These are phyloP conservation scores for Collybia mongolica DNA, from an alignment of 768 basidiomycete genomes.

Conservation along the genomic window DNA sequence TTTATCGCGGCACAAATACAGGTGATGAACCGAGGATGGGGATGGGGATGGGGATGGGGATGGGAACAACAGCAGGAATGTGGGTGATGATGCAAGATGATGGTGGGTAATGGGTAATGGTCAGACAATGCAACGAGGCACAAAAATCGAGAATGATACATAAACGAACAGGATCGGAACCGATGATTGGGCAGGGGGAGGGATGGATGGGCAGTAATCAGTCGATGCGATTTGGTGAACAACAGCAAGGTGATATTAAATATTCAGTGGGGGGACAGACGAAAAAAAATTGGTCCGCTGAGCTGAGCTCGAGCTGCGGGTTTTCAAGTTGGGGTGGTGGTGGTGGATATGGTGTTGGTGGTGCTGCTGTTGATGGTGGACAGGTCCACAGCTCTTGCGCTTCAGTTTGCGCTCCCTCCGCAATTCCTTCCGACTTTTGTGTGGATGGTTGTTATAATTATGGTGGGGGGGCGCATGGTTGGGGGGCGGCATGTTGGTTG, in stretches of 20 bases:
- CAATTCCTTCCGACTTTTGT: slow-evolving; percentile 63
- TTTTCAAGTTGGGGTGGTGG: slow-evolving; percentile 26
- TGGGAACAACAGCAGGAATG: not conserved
- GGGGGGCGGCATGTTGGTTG: slow-evolving; percentile 34
- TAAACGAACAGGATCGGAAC: not conserved
- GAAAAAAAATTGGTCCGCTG: slow-evolving; percentile 18
- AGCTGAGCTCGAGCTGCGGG: slow-evolving; percentile 17
- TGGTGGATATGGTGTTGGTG: slow-evolving; percentile 42
- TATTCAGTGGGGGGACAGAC: slow-evolving; percentile 20
- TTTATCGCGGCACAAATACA: no score
- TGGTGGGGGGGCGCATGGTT: slow-evolving; percentile 31
- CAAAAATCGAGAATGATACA: not conserved
- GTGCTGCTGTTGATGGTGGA: slow-evolving; percentile 40
- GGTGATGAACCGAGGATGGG: no score
- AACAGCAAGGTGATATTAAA: slow-evolving; percentile 4
- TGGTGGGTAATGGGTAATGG: not conserved
- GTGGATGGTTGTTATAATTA: slow-evolving; percentile 35
- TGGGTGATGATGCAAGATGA: slow-evolving; percentile 3
- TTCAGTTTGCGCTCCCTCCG: slow-evolving; percentile 69
- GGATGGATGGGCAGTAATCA: not conserved
- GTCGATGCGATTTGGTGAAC: no score
- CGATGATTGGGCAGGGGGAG: not conserved
- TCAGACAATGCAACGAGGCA: not conserved
- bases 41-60: not conserved
- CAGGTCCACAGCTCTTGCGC: slow-evolving; percentile 51